phyloP scores from a whole-genome alignment of 2,329 filamentous ascomycete genomes.

The Aspergillus sp. region DNA sequence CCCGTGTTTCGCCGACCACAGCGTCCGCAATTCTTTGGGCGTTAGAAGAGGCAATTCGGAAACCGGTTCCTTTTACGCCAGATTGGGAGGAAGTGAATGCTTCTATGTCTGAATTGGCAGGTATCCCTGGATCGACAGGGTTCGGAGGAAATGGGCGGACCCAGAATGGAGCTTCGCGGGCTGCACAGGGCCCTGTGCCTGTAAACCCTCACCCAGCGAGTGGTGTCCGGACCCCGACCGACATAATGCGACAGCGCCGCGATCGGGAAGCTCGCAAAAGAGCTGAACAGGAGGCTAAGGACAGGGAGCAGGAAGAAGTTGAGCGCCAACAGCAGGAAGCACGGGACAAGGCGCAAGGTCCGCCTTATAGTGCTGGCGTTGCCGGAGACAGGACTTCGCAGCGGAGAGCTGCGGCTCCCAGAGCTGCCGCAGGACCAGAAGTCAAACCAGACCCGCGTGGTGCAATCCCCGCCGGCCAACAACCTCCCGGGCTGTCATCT shows the following conservation, averaged over 20 bases:
- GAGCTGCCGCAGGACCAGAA: slow-evolving; percentile 11
- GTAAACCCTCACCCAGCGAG: slow-evolving; percentile 49
- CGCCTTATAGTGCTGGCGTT: slow-evolving; percentile 47
- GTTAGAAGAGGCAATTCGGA: slow-evolving; percentile 83
- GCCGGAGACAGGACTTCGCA: slow-evolving; percentile 28
- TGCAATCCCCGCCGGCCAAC: slow-evolving; percentile 10
- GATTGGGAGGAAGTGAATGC: slow-evolving; percentile 86
- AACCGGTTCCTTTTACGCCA: slow-evolving; percentile 77
- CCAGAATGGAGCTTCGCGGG: slow-evolving; percentile 57
- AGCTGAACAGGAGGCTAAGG: slow-evolving; percentile 64
- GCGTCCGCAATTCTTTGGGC: slow-evolving; percentile 89
- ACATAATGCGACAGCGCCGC: slow-evolving; percentile 85
- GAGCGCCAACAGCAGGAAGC: slow-evolving; percentile 46
- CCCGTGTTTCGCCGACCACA: slow-evolving; percentile 76
- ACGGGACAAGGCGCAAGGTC: slow-evolving; percentile 33
- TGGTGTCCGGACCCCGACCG: slow-evolving; percentile 77
- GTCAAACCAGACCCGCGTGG: slow-evolving; percentile 12
- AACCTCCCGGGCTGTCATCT: slow-evolving; percentile 8
- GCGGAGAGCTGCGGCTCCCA: slow-evolving; percentile 14
- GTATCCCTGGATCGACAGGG: slow-evolving; percentile 50
- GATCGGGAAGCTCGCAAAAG: slow-evolving; percentile 71
- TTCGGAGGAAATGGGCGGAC: slow-evolving; percentile 54
- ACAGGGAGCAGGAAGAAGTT: slow-evolving; percentile 54
- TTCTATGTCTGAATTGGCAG: slow-evolving; percentile 82
- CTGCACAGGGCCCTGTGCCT: slow-evolving; percentile 53